These are phyloP conservation scores for Alectoria sarmentosa DNA, from an alignment of 495 filamentous ascomycete genomes.

Conservation along the genomic window DNA sequence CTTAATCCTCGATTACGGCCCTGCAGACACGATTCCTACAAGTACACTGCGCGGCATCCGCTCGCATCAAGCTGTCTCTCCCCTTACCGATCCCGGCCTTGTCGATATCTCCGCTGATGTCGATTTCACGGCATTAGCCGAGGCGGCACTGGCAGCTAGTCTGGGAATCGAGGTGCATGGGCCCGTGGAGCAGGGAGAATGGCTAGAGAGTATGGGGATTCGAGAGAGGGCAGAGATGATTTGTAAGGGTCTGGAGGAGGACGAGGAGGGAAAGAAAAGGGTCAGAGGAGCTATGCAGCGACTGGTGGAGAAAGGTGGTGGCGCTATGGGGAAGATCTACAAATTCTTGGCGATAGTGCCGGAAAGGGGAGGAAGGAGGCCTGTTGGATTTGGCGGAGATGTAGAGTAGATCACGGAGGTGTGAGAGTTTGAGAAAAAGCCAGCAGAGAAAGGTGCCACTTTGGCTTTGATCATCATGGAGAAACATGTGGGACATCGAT, in stretches of 20 bases:
- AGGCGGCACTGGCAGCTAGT: constrained; percentile 65
- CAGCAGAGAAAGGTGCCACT: not conserved
- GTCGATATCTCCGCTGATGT: constrained; percentile 89
- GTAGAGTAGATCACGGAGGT: constrained; percentile 31
- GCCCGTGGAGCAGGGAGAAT: constrained; percentile 78
- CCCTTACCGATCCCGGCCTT: constrained; percentile 68
- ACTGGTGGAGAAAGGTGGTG: constrained; percentile 66
- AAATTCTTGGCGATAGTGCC: constrained; percentile 90
- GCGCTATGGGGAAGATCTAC: constrained; percentile 89
- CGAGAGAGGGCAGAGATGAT: constrained; percentile 66
- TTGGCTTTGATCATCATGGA: not conserved
- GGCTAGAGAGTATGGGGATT: constrained; percentile 74
- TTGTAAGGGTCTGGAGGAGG: constrained; percentile 36
- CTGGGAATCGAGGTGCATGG: constrained; percentile 86
- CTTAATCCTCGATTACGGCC: constrained; percentile 91
- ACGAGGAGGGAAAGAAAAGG: constrained; percentile 46
- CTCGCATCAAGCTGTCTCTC: constrained; percentile 61
- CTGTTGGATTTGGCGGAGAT: constrained; percentile 88
- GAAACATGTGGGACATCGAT: not conserved
- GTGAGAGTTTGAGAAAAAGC: not conserved
- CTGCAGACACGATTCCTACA: constrained; percentile 64
- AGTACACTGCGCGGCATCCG: constrained; percentile 87
- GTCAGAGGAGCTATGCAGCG: constrained; percentile 71
- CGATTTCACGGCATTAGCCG: constrained; percentile 78
- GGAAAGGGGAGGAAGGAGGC: constrained; percentile 62